phyloP scores from a whole-genome alignment of 495 filamentous ascomycete species.

The Penicillium antarcticum region DNA sequence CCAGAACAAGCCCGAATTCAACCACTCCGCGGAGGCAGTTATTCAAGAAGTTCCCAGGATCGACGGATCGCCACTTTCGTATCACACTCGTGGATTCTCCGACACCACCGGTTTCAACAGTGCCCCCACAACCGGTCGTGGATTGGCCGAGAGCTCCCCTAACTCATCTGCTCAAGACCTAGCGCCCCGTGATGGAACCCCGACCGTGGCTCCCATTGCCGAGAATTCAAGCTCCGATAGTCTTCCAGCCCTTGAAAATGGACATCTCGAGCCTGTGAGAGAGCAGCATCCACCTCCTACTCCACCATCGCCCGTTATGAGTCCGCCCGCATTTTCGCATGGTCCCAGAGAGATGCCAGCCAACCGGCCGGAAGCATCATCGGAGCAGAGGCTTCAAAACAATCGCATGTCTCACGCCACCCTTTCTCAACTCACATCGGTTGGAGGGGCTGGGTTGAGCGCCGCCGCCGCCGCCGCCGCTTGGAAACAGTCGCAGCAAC shows the following conservation, averaged over 20 bases:
- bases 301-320: constrained; percentile 68
- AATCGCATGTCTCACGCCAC: constrained; percentile 80
- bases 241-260: constrained; percentile 37
- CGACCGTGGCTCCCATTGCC: constrained; percentile 21
- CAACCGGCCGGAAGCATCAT: constrained; percentile 64
- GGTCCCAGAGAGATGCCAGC: constrained; percentile 62
- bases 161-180: constrained; percentile 40
- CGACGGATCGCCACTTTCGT: constrained; percentile 37
- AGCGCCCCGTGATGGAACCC: constrained; percentile 26
- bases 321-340: constrained; percentile 75
- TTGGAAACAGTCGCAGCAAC: constrained; percentile 21
- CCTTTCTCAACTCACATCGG: constrained; percentile 69
- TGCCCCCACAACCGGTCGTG: constrained; percentile 15
- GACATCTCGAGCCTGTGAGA: constrained; percentile 16
- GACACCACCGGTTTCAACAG: constrained; percentile 43
- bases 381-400: constrained; percentile 73
- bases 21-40: constrained; percentile 37
- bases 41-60: constrained; percentile 26
- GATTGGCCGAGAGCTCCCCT: constrained; percentile 30
- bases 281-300: constrained; percentile 54
- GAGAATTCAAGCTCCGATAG: constrained; percentile 60
- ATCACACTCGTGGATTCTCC: constrained; percentile 53
- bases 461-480: constrained; percentile 34
- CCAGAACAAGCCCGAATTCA: constrained; percentile 45
- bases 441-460: constrained; percentile 45